These are phyloP conservation scores for Penicillium angulare DNA, from an alignment of 495 filamentous ascomycete species.

Conservation along the genomic window DNA sequence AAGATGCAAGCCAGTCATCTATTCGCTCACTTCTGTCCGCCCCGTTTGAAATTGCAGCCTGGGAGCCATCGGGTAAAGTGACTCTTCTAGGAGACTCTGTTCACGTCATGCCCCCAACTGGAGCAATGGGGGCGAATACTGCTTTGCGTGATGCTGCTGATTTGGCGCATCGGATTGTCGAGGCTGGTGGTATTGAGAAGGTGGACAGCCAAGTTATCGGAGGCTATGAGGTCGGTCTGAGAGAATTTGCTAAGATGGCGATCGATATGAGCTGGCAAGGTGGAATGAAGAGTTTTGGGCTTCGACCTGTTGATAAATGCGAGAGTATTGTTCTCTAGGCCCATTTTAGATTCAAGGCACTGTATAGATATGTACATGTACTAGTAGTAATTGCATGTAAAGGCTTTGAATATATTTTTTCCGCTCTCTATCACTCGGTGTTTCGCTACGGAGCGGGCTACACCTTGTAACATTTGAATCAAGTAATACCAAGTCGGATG, in stretches of 20 bases:
- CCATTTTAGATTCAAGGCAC: background rate
- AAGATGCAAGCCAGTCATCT: conserved; percentile 28
- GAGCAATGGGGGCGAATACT: conserved; percentile 58
- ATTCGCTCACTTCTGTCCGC: conserved; percentile 38
- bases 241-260: conserved; percentile 19
- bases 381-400: background rate
- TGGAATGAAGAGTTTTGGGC: conserved; percentile 27
- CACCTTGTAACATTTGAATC: too few species aligned
- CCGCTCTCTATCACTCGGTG: background rate
- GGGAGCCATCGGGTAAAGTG: conserved; percentile 41
- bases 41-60: conserved; percentile 31
- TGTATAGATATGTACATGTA: background rate
- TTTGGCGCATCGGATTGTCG: conserved; percentile 28
- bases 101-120: conserved; percentile 62
- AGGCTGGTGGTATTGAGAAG: conserved; percentile 19
- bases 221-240: conserved; percentile 33
- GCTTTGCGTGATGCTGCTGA: conserved; percentile 45
- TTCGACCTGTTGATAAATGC: conserved; percentile 26
- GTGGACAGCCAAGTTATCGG: conserved; percentile 20
- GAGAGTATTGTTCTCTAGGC: conserved; percentile 11
- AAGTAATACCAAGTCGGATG: too few species aligned
- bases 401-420: too few species aligned
- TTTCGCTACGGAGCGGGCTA: too few species aligned
- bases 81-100: conserved; percentile 60
- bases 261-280: conserved; percentile 26